These are phyloP conservation scores for Fistulifera solaris DNA, from an alignment of 108 stramenopile genomes.

Conservation along the genomic window DNA sequence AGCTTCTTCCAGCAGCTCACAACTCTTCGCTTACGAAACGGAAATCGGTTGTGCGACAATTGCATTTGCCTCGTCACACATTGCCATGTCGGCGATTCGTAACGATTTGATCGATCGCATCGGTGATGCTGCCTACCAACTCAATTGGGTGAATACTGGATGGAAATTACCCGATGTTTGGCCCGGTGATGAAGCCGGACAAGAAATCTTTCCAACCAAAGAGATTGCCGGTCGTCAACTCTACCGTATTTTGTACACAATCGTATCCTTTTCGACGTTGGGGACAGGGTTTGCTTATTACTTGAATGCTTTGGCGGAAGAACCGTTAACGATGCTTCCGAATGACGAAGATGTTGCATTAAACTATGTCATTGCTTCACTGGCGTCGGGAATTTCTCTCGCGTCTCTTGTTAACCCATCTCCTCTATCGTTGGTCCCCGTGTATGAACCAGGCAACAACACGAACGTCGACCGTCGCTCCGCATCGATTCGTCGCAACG, in stretches of 20 bases:
- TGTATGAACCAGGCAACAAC: not conserved
- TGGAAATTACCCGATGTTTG: conserved; percentile 35
- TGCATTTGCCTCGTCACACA: conserved; percentile 43
- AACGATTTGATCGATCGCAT: conserved; percentile 20
- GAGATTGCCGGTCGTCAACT: conserved; percentile 46
- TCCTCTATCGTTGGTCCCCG: not conserved
- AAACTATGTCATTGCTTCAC: conserved; percentile 9
- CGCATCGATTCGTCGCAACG: conserved; percentile 23
- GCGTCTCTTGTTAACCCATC: conserved; percentile 50
- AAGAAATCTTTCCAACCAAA: conserved; percentile 34
- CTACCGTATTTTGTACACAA: conserved; percentile 40
- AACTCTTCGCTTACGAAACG: no score
- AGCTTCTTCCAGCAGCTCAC: no score
- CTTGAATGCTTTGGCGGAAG: conserved; percentile 14
- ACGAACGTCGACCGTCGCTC: not conserved
- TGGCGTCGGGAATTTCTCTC: conserved; percentile 29
- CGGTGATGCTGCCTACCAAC: conserved; percentile 21
- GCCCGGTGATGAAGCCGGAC: conserved; percentile 42
- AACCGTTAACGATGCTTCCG: not conserved
- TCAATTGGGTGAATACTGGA: conserved; percentile 30
- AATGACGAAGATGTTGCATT: conserved; percentile 2
- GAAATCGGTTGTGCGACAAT: conserved; percentile 18
- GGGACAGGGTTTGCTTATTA: conserved; percentile 35
- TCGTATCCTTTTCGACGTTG: conserved; percentile 38
- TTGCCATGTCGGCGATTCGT: conserved; percentile 45